phyloP scores from a whole-genome alignment of 73 alveolate species.

The Paramecium caudatum region DNA sequence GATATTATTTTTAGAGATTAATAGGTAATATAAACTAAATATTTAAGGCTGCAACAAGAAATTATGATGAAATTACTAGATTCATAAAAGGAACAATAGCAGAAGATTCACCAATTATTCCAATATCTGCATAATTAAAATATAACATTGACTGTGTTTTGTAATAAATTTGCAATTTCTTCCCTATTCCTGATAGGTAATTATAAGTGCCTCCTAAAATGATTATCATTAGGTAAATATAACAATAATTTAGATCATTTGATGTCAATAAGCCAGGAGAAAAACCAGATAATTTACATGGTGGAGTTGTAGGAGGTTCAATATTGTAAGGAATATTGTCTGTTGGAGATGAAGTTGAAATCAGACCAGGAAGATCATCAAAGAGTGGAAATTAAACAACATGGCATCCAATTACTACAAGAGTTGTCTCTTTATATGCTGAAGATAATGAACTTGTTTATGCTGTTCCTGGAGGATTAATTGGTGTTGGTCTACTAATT shows the following conservation, averaged over 20 bases:
- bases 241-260: slow-evolving; percentile 86
- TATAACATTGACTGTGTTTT: slow-evolving; percentile 96
- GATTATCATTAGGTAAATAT: slow-evolving; percentile 75
- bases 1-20: slow-evolving; percentile 77
- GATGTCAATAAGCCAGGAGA: slow-evolving; percentile 99
- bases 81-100: slow-evolving; percentile 98
- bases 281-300: slow-evolving; percentile 93
- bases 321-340: slow-evolving; percentile 96
- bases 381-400: slow-evolving; percentile 84
- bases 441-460: slow-evolving; percentile 97
- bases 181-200: slow-evolving; percentile 98
- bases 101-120: slow-evolving; percentile 98
- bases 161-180: slow-evolving; percentile 92
- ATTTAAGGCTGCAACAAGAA: slow-evolving; percentile 89
- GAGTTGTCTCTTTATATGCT: slow-evolving; percentile 93
- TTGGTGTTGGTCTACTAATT: slow-evolving; percentile 98
- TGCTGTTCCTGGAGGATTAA: slow-evolving; percentile 99
- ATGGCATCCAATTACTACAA: slow-evolving; percentile 88
- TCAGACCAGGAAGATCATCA: slow-evolving; percentile 98
- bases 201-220: slow-evolving; percentile 95
- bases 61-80: slow-evolving; percentile 94
- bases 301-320: slow-evolving; percentile 99
- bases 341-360: slow-evolving; percentile 98
- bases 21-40: slow-evolving; percentile 80
- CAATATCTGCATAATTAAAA: slow-evolving; percentile 96